Evolutionary conservation across 139 green algal species (phyloP).

Genomic region (Haematococcus sp.): DNA sequence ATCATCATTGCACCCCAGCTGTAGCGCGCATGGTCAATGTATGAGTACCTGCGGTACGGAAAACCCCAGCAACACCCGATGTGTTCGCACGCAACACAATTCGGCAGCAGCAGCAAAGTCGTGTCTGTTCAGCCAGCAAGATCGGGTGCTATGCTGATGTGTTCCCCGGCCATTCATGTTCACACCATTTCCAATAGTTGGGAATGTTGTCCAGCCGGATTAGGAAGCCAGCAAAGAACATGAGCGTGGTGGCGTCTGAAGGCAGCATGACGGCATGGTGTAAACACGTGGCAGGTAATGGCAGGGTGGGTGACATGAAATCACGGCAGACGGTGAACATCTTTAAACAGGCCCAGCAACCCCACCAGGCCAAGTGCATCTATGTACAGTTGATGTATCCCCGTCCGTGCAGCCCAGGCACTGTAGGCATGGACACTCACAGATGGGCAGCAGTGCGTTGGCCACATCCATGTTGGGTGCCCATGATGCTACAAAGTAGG

Average conservation of each 20-base stretch:
- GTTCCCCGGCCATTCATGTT: too few species aligned
- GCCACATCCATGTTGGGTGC: constrained; percentile 47
- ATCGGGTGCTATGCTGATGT: constrained; percentile 10
- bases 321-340: too few species aligned
- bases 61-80: neutral
- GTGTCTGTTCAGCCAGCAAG: neutral
- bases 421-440: too few species aligned
- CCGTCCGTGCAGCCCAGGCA: too few species aligned
- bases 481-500: constrained; percentile 56
- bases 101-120: neutral
- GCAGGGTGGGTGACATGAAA: too few species aligned
- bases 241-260: constrained; percentile 28
- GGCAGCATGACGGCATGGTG: too few species aligned
- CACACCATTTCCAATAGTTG: constrained; percentile 47
- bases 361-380: too few species aligned
- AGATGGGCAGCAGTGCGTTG: constrained; percentile 58
- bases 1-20: constrained; percentile 48
- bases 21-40: constrained; percentile 37
- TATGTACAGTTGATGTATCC: too few species aligned
- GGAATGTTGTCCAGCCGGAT: constrained; percentile 54
- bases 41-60: constrained; percentile 21
- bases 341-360: too few species aligned
- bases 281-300: too few species aligned
- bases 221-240: constrained; percentile 46
- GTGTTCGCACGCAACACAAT: neutral